A percentile compares a stretch with the other conserved stretches of the same genome.
These are phyloP conservation scores for Leptographium wingfieldii DNA, from an alignment of 2,329 filamentous ascomycete species.

Conservation along the genomic window DNA sequence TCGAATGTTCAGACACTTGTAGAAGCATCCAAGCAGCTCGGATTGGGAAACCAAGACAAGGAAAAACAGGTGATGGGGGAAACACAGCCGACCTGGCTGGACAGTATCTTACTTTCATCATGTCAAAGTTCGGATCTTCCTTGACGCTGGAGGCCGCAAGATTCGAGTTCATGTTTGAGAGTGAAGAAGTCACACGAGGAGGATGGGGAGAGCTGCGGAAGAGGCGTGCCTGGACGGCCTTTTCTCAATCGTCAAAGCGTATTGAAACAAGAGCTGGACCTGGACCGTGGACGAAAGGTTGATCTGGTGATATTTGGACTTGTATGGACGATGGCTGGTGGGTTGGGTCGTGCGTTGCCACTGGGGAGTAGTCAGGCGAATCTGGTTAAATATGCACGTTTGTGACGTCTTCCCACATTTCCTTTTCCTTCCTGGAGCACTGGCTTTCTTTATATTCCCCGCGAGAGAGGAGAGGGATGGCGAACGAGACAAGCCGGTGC, in stretches of 20 bases:
- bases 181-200: not conserved
- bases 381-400: not conserved
- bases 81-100: not conserved
- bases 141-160: not conserved
- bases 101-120: conserved; percentile 2
- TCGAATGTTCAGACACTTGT: not conserved
- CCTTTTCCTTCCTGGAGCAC: not conserved
- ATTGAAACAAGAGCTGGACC: no score
- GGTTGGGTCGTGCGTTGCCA: not conserved
- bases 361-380: not conserved
- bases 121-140: conserved; percentile 1
- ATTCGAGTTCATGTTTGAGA: not conserved
- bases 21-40: not conserved
- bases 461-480: not conserved
- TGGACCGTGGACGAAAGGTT: not conserved
- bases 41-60: not conserved
- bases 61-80: not conserved
- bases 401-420: not conserved
- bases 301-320: not conserved
- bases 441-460: not conserved
- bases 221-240: not conserved
- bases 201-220: not conserved
- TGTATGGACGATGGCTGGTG: not conserved
- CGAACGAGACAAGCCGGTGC: not conserved
- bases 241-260: no score